These are phyloP conservation scores for Annulohypoxylon moriforme DNA, from an alignment of 495 filamentous ascomycete species.

Conservation along the genomic window DNA sequence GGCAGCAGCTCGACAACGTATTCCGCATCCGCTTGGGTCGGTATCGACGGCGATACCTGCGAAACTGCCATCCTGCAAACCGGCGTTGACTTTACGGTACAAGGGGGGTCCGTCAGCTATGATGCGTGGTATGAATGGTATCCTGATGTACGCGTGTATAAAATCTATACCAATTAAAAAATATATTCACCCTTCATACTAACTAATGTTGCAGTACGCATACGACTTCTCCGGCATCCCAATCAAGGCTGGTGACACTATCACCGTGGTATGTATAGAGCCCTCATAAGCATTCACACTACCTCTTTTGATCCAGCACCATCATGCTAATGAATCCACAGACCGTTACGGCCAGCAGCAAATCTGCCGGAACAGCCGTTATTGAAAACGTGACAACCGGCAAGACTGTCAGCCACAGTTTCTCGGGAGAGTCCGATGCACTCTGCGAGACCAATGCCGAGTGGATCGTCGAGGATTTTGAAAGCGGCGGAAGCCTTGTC, in stretches of 20 bases:
- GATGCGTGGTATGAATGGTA: constrained; percentile 76
- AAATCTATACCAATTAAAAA: no score
- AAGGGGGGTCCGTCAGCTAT: constrained; percentile 51
- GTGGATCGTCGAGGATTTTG: constrained; percentile 75
- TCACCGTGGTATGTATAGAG: constrained; percentile 56
- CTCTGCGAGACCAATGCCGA: constrained; percentile 66
- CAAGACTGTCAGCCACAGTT: constrained; percentile 63
- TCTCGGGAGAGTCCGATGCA: constrained; percentile 50
- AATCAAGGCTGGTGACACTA: constrained; percentile 65
- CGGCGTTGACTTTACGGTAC: constrained; percentile 68
- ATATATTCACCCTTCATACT: no score
- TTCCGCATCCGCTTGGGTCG: constrained; percentile 71
- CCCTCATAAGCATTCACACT: not conserved
- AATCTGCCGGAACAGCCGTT: constrained; percentile 62
- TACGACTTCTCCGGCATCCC: constrained; percentile 65
- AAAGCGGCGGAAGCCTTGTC: constrained; percentile 59
- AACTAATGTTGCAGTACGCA: constrained; percentile 48
- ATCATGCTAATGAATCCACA: constrained; percentile 10
- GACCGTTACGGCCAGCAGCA: constrained; percentile 61
- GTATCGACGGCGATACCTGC: constrained; percentile 71
- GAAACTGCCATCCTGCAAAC: constrained; percentile 68
- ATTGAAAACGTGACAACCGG: constrained; percentile 68
- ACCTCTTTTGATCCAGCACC: not conserved
- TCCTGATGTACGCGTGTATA: constrained; percentile 54
- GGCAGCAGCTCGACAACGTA: constrained; percentile 54